Evolutionary conservation across 495 filamentous ascomycete genomes (phyloP).

Genomic region (Aspergillus baeticus): DNA sequence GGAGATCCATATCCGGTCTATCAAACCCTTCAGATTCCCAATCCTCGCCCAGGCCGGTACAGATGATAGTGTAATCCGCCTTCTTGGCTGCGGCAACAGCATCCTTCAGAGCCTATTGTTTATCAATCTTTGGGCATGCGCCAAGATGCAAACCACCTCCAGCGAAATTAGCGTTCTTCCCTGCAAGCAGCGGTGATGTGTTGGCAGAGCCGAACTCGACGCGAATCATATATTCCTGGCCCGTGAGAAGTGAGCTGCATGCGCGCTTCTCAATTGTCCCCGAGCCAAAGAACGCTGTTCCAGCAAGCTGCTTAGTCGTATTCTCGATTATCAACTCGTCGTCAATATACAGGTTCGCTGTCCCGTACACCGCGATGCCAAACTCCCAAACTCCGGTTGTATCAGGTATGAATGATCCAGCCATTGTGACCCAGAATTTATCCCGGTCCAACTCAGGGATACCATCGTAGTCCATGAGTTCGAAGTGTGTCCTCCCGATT

Average conservation of each 20-base stretch:
- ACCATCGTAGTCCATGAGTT: slow-evolving; percentile 59
- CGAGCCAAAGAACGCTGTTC: slow-evolving; percentile 55
- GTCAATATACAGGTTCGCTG: slow-evolving; percentile 65
- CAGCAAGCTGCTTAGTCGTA: slow-evolving; percentile 50
- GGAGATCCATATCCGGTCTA: slow-evolving; percentile 72
- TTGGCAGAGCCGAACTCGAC: slow-evolving; percentile 60
- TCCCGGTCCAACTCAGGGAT: slow-evolving; percentile 43
- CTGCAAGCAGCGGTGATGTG: slow-evolving; percentile 50
- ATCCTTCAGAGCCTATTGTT: slow-evolving; percentile 59
- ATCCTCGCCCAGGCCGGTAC: slow-evolving; percentile 73
- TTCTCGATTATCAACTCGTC: slow-evolving; percentile 67
- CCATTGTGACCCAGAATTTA: slow-evolving; percentile 52
- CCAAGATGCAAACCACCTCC: slow-evolving; percentile 73
- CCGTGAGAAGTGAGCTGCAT: slow-evolving; percentile 47
- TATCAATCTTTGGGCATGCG: slow-evolving; percentile 63
- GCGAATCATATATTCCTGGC: slow-evolving; percentile 53
- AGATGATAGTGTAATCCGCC: slow-evolving; percentile 67
- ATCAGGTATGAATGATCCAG: slow-evolving; percentile 53
- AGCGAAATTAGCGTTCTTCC: slow-evolving; percentile 46
- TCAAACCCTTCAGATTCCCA: slow-evolving; percentile 88
- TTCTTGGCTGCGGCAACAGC: slow-evolving; percentile 57
- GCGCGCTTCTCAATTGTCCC: slow-evolving; percentile 60
- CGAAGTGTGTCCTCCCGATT: slow-evolving; percentile 50
- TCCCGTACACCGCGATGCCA: slow-evolving; percentile 67
- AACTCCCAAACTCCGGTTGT: slow-evolving; percentile 64